Evolutionary conservation across 176 grass and related monocot species (phyloP), one percentile per base, ranked within the genome.

Genomic region (Zoysia japonica): DNA sequence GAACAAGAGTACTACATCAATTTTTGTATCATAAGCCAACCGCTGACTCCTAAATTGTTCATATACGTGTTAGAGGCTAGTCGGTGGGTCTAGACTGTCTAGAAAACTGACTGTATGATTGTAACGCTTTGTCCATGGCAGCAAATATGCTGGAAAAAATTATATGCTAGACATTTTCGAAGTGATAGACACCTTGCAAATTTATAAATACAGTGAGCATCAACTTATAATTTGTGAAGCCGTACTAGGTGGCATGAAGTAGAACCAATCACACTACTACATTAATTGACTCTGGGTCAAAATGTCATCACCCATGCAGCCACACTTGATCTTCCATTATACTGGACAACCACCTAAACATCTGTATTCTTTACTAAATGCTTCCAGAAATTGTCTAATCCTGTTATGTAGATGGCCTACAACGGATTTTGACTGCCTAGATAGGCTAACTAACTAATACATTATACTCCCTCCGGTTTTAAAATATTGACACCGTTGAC

Each of bases 11-110:
- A 28, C 28, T 28, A 28, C 28, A 28, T 28, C 28, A 28, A 28
- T 28, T 28, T 28, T 28, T 28, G 28, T 28, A 28, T 28, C 28
- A 28, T 28, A 28, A 28, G 28, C 28, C 28, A 28, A 28, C 28
- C 28, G 28, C 28, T 28, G 28, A 49, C 61, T 79, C 44, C 72
- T 75, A 45, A 74, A 61, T 61, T 61, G n/a, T 61, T 61, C 57
- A 61, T 20, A 7, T 14, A 35, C 13, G 15, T 9, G 7, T 8
- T 35, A 10, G 57, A 61, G 19, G 7, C 59, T 61, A 11, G 3
- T 61, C 3, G 9, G 19, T 35, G 20, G 59, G 7, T 61, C 59
- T 61, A 61, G 8, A 57, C 59, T 61, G 4, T 61, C 59, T 61
- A 10, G 2, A 28, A 28, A 28, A 28, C 28, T 28, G 28, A 28